These are phyloP conservation scores for Diutina rugosa DNA, from an alignment of 1,139 yeast genomes.

Conservation along the genomic window DNA sequence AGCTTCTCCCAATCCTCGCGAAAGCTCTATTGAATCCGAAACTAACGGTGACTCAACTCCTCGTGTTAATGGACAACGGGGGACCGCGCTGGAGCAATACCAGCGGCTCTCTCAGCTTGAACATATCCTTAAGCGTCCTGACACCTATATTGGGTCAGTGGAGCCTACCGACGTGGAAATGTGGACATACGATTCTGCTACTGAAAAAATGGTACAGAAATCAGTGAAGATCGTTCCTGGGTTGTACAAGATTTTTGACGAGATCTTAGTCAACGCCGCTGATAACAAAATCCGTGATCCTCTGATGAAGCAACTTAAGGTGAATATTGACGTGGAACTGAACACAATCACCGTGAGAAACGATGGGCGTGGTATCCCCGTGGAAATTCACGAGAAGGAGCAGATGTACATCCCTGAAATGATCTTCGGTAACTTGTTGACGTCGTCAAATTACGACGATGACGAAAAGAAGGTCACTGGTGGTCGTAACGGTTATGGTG, in stretches of 20 bases:
- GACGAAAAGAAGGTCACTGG: slow-evolving; percentile 93
- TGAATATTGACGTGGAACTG: slow-evolving; percentile 61
- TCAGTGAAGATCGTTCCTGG: slow-evolving; percentile 87
- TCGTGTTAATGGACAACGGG: background rate
- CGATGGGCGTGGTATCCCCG: slow-evolving; percentile 93
- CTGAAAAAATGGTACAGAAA: slow-evolving; percentile 60
- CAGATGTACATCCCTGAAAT: slow-evolving; percentile 90
- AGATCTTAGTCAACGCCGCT: slow-evolving; percentile 94
- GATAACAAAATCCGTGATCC: slow-evolving; percentile 97
- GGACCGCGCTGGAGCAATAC: slow-evolving; percentile 33
- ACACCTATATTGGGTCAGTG: slow-evolving; percentile 92
- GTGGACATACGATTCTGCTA: slow-evolving; percentile 72
- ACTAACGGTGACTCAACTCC: background rate
- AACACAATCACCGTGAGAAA: slow-evolving; percentile 73
- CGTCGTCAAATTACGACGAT: slow-evolving; percentile 94
- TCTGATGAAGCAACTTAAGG: slow-evolving; percentile 73
- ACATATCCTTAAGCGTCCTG: slow-evolving; percentile 95
- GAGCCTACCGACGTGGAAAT: slow-evolving; percentile 68
- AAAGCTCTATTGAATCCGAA: background rate
- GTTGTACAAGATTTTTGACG: slow-evolving; percentile 90
- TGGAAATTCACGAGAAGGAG: slow-evolving; percentile 87
- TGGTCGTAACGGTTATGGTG: slow-evolving; percentile 98
- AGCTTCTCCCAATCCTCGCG: background rate
- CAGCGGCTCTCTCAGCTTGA: slow-evolving; percentile 91
- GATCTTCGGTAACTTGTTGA: slow-evolving; percentile 88